Evolutionary conservation across 345 rosid genomes (phyloP).

Genomic region (Eucalyptus cladocalyx): DNA sequence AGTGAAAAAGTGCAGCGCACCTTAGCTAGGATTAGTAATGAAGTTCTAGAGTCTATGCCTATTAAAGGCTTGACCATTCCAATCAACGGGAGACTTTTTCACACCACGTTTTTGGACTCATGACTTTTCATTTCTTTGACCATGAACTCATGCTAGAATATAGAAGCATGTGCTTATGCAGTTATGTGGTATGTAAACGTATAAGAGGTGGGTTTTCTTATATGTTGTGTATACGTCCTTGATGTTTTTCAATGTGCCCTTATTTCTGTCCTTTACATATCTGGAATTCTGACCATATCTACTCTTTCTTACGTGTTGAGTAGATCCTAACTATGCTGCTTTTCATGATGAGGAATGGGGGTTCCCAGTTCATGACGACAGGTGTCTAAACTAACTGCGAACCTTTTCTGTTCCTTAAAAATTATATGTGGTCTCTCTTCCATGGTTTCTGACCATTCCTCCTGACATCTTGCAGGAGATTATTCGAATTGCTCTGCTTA

Average conservation of each 20-base stretch:
- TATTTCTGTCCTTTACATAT: background rate
- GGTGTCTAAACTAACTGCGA: constrained; percentile 22
- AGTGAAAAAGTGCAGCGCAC: background rate
- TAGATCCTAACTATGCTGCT: constrained; percentile 28
- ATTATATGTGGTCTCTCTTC: background rate
- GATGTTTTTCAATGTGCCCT: background rate
- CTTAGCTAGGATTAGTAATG: background rate
- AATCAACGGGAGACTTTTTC: background rate
- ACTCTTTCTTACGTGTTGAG: background rate
- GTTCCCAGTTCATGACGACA: constrained; percentile 68
- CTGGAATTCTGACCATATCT: background rate
- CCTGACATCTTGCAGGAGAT: constrained; percentile 33
- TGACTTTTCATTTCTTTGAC: background rate
- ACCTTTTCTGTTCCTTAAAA: background rate
- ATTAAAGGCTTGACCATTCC: background rate
- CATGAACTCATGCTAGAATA: background rate
- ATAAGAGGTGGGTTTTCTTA: background rate
- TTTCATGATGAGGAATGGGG: constrained; percentile 98
- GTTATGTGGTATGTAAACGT: background rate
- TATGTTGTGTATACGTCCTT: background rate
- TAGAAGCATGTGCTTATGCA: background rate
- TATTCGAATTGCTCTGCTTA: constrained; percentile 72
- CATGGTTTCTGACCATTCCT: background rate
- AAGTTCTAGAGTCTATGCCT: background rate
- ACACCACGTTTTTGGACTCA: background rate